Evolutionary conservation across 169 alveolate genomes (phyloP), one percentile per base, ranked within the genome.

Genomic region (Plasmodium knowlesi): DNA sequence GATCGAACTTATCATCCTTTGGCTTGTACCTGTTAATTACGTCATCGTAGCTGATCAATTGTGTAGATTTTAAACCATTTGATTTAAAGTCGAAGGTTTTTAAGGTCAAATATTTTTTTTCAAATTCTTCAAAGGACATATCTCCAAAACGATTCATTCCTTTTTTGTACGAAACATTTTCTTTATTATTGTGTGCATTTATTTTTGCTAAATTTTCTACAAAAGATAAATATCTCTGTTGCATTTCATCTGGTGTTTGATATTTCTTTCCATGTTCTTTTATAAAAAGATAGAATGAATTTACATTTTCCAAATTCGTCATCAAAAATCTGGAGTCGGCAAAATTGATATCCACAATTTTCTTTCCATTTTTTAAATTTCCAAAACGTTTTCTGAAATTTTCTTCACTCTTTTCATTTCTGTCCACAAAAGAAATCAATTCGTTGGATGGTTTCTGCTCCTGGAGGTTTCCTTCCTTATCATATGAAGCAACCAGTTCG

Each of bases 111-210:
- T 22, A 76, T 86, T 46, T 79, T 22, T 19, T 30, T 30, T 70
- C 8, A 57, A 96, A 96, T 84, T 96, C 95, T 74, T 84, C 89
- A 30, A 46, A 37, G 12, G 92, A 22, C 73, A 96, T 1, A 32
- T 96, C 97, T 3, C 95, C 96, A 82, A 96, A 95, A 37, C 71
- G 12, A 73, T 95, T 96, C 53, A 96, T 70, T 22, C 78, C 94
- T 93, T 80, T 93, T 72, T 50, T 74, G 81, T 72, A 96, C 19
- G 88, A 53, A 32, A 30, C 34, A 19, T 82, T 61, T 5, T 73
- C 61, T 39, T 43, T 80, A 71, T 43, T 72, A 30, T 96, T 95
- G 80, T 93, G 95, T 6, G 30, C 61, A 70, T 84, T 74, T 22
- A 96, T 83, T 28, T 72, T 90, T 30, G n/a, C 46, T 6, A 39